Evolutionary conservation across 306 rosid genomes (phyloP), one percentile per base, ranked within the genome.

Genomic region (Heteromeles arbutifolia): DNA sequence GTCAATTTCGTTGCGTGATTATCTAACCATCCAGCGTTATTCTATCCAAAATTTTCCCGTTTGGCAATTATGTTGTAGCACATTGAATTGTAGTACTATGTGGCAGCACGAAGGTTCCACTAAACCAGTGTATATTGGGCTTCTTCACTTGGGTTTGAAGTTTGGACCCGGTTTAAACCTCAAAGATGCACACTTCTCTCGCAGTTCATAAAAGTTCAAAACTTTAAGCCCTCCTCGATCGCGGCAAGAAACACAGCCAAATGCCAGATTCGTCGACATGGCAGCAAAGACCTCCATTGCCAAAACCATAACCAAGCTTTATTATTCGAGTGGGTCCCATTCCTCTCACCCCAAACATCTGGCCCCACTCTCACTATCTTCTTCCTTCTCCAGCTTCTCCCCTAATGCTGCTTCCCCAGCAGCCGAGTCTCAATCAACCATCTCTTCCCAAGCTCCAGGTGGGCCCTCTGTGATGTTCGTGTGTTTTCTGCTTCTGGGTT

Each of bases 401-500:
- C 69, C 88, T 37, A 34, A 34, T 34, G 77, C 90, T 24, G 79
- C 64, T 75, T 75, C 89, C 66, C 45, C 90, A 19, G 75, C 69
- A 0, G 2, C 91, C 21, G 82, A 61, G 78, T 72, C 89, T 58
- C 84, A 81, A 48, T 69, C 86, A 25, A 28, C 86, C 25, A 73
- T 91, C 61, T 84, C 94, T 81, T 74, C 88, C 14, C 89, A 79
- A 77, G 65, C 80, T 29, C 70, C 79, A 5, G 93, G 99, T 88
- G 56, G 26, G 82, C n/a, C 53, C 54, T 29, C 57, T 29, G 11
- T 52, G 21, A 8, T 70, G n/a, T 1, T n/a, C 32, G 2, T 50
- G 2, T 44, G 37, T n/a, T 58, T 59, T 15, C 57, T 78, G 65
- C 14, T 63, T 74, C 68, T 79, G 65, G 77, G 68, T 63, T 17